These are phyloP conservation scores for Cyclotella choctawhatcheeana DNA, from an alignment of 108 stramenopile species.

Conservation along the genomic window DNA sequence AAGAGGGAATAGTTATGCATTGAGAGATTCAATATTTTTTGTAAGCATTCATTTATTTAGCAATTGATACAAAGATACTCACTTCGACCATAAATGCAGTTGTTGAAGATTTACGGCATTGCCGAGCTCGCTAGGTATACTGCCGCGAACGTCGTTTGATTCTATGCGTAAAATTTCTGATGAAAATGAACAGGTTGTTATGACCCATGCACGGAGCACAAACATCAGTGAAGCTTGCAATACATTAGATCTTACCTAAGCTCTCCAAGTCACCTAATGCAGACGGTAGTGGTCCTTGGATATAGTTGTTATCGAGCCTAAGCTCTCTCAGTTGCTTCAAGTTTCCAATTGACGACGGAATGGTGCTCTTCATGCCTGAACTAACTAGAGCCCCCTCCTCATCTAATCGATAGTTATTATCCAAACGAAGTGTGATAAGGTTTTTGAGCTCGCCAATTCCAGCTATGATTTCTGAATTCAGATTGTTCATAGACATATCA, in stretches of 20 bases:
- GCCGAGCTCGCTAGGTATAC: conserved; percentile 12
- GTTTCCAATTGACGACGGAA: conserved; percentile 43
- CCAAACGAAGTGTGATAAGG: conserved; percentile 29
- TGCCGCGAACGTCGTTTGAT: conserved; percentile 16
- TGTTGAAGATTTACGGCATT: conserved; percentile 39
- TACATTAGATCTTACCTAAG: conserved; percentile 24
- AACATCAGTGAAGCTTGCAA: background rate
- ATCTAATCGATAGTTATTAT: conserved; percentile 41
- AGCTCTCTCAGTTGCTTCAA: conserved; percentile 39
- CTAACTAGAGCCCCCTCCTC: conserved; percentile 24
- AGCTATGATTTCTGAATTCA: conserved; percentile 36
- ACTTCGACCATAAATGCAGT: conserved; percentile 49
- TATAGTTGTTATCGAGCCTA: conserved; percentile 42
- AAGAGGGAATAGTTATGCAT: no score
- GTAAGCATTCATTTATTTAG: background rate
- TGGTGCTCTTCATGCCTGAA: conserved; percentile 35
- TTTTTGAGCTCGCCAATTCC: conserved; percentile 31
- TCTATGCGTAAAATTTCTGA: conserved; percentile 23
- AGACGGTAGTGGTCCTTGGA: conserved; percentile 39
- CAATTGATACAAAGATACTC: background rate
- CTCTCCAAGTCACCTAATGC: conserved; percentile 30
- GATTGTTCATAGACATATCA: conserved; percentile 36
- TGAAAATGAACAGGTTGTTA: background rate
- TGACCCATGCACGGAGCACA: background rate
- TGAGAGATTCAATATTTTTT: background rate